phyloP scores from a whole-genome alignment of 148 eudicot species.

The Nepenthes gracilis region DNA sequence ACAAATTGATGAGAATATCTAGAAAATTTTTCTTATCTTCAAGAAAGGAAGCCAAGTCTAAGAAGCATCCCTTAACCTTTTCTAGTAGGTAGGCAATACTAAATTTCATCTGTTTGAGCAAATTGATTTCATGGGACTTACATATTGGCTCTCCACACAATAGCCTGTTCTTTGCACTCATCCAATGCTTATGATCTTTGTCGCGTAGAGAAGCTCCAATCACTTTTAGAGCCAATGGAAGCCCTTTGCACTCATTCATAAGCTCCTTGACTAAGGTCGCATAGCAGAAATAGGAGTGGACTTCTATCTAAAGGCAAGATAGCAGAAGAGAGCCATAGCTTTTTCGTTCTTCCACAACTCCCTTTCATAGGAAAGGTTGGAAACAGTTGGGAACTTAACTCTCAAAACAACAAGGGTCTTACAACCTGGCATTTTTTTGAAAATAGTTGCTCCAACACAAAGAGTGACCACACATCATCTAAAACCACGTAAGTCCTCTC shows the following conservation, averaged over 20 bases:
- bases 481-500: slow-evolving; percentile 39
- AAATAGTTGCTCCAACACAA: slow-evolving; percentile 51
- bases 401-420: slow-evolving; percentile 70
- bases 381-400: slow-evolving; percentile 40
- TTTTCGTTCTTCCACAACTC: slow-evolving; percentile 56
- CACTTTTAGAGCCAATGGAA: slow-evolving; percentile 82
- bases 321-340: slow-evolving; percentile 61
- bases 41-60: slow-evolving; percentile 76
- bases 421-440: slow-evolving; percentile 40
- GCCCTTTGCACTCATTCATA: slow-evolving; percentile 71
- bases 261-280: slow-evolving; percentile 47
- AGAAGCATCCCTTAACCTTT: slow-evolving; percentile 67
- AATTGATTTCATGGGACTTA: slow-evolving; percentile 61
- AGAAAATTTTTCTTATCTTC: slow-evolving; percentile 73
- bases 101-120: slow-evolving; percentile 60
- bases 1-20: slow-evolving; percentile 60
- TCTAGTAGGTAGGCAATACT: slow-evolving; percentile 45
- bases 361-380: slow-evolving; percentile 42
- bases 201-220: slow-evolving; percentile 74
- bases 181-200: slow-evolving; percentile 58
- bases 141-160: slow-evolving; percentile 57
- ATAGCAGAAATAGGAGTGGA: slow-evolving; percentile 33
- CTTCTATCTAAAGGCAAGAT: slow-evolving; percentile 51
- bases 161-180: slow-evolving; percentile 56
- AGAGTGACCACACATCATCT: slow-evolving; percentile 85